phyloP scores from a whole-genome alignment of 2,329 filamentous ascomycete species.

The Grosmannia serpens region DNA sequence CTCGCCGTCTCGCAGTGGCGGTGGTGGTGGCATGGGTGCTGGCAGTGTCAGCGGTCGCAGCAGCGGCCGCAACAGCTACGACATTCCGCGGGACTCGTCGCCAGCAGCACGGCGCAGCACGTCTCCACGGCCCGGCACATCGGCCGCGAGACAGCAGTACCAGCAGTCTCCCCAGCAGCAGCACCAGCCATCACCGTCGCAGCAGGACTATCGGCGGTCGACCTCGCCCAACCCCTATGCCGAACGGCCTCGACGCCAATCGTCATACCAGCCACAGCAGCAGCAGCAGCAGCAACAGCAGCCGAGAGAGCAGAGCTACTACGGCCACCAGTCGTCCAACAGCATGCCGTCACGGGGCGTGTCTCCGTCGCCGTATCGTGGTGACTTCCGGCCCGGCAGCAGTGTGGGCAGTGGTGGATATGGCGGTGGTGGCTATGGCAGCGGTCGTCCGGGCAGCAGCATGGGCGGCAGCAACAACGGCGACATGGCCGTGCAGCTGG shows the following conservation, averaged over 20 bases:
- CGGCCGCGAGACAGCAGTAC: constrained; percentile 16
- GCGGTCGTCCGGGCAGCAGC: constrained; percentile 38
- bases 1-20: background rate
- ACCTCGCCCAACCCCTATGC: constrained; percentile 49
- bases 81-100: constrained; percentile 37
- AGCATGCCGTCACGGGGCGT: constrained; percentile 31
- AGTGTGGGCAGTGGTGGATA: constrained; percentile 25
- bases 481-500: constrained; percentile 60
- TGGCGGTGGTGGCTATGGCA: constrained; percentile 15
- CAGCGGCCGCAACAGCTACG: background rate
- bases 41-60: constrained; percentile 10
- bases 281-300: constrained; percentile 19
- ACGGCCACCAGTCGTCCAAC: constrained; percentile 39
- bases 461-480: constrained; percentile 25
- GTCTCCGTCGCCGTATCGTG: constrained; percentile 35
- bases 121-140: constrained; percentile 51
- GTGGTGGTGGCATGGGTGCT: background rate
- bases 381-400: constrained; percentile 31
- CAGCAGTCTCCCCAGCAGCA: constrained; percentile 7
- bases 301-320: constrained; percentile 36
- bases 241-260: constrained; percentile 21
- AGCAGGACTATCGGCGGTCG: constrained; percentile 10
- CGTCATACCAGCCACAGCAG: constrained; percentile 20
- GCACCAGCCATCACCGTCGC: constrained; percentile 9
- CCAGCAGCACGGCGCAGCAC: constrained; percentile 48